A percentile compares a stretch with the other conserved stretches of the same genome.
Evolutionary conservation across 345 rosid species (phyloP).

Genomic region (Kandelia obovata): DNA sequence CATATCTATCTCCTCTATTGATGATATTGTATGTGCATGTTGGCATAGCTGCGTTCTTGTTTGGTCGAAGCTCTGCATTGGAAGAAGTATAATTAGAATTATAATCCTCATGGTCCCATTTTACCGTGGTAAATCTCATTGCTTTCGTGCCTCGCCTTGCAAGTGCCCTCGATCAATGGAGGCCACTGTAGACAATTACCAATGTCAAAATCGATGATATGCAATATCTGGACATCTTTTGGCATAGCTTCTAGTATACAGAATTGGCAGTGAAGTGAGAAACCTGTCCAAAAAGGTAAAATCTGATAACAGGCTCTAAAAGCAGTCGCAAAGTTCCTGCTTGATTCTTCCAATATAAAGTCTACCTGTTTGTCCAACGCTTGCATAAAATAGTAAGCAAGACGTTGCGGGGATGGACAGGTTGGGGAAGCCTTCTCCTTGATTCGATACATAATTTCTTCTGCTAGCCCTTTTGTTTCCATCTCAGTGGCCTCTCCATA

Average conservation of each 20-base stretch:
- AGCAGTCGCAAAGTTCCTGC: slow-evolving; percentile 28
- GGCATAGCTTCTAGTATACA: slow-evolving; percentile 35
- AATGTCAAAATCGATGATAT: slow-evolving; percentile 39
- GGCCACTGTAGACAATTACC: slow-evolving; percentile 46
- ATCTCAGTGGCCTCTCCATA: slow-evolving; percentile 45
- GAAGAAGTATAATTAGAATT: background rate
- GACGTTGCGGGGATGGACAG: slow-evolving; percentile 22
- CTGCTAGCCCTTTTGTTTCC: slow-evolving; percentile 19
- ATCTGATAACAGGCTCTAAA: slow-evolving; percentile 40
- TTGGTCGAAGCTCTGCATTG: slow-evolving; percentile 16
- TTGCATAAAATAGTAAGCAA: slow-evolving; percentile 32
- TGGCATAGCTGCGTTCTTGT: slow-evolving; percentile 21
- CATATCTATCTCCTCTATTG: slow-evolving; percentile 27
- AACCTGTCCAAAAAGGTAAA: slow-evolving; percentile 35
- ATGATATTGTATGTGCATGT: slow-evolving; percentile 22
- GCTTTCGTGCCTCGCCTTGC: slow-evolving; percentile 13
- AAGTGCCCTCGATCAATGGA: slow-evolving; percentile 31
- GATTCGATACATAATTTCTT: slow-evolving; percentile 15
- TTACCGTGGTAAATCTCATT: slow-evolving; percentile 28
- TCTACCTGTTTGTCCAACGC: slow-evolving; percentile 26
- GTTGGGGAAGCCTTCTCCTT: slow-evolving; percentile 27
- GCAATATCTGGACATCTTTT: slow-evolving; percentile 15
- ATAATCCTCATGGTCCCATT: slow-evolving; percentile 26
- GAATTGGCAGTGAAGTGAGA: slow-evolving; percentile 48
- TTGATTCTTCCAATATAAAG: slow-evolving; percentile 23